A percentile compares a stretch with the other conserved stretches of the same genome.
Conservation (phyloP, 2,329 filamentous ascomycete species). For the Fusarium brachygibbosum region DNA sequence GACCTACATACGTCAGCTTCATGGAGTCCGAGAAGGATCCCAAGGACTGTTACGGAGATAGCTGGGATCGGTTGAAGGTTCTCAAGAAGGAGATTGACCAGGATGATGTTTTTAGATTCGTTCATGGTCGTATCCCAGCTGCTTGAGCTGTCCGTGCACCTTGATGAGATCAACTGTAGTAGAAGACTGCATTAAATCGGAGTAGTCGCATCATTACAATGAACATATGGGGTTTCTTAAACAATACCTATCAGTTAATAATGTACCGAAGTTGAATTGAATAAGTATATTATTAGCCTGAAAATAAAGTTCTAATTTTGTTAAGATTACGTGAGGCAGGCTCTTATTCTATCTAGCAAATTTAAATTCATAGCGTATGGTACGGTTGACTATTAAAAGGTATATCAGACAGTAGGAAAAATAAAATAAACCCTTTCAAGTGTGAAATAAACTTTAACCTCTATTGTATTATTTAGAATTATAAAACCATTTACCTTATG, state of each 20-base stretch:
- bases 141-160: background rate
- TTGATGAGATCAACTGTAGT: background rate
- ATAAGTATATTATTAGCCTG: no score
- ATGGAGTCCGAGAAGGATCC: background rate
- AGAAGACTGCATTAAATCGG: background rate
- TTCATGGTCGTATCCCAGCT: background rate
- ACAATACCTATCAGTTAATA: background rate
- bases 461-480: no score
- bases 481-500: no score
- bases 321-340: no score
- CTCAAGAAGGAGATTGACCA: background rate
- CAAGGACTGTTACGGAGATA: background rate
- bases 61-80: background rate
- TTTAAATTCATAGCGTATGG: no score
- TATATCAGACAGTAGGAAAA: no score
- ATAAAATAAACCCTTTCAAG: no score
- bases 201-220: background rate
- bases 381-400: no score
- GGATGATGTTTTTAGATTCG: constrained; percentile 3
- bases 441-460: no score
- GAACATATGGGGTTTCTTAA: background rate
- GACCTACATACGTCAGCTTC: constrained; percentile 8
- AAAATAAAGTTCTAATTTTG: no score
- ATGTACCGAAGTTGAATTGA: background rate
- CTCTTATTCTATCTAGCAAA: no score